Evolutionary conservation across 2,329 filamentous ascomycete genomes (phyloP), one percentile per base, ranked within the genome.

Genomic region (Diplodia corticola): DNA sequence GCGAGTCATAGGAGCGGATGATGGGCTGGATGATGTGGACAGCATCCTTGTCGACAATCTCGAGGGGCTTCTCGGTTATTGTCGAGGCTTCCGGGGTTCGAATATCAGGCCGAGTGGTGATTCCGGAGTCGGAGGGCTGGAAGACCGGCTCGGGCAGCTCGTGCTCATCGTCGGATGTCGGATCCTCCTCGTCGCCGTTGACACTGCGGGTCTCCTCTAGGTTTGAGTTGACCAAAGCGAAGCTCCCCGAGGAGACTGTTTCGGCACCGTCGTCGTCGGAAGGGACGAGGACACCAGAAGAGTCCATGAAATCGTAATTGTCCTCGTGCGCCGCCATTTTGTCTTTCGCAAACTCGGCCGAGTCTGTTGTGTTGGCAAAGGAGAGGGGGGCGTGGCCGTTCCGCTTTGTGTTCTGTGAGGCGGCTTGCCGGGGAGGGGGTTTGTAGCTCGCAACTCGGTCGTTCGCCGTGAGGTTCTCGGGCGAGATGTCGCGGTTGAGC

Each of bases 211-310:
- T 51, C 28, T 66, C 64, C 12, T 66, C 64, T n/a, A 49, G 22
- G 24, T 51, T 66, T 5, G 64, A 37, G 20, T 49, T 49, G 15
- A 55, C 46, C 33, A 61, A 17, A 40, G 64, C 50, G 37, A 66
- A 66, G 49, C 57, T 61, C 33, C 50, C 51, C 13, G 63, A 65
- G 20, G 55, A 61, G 20, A 66, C 57, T 26, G 64, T 66, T 28
- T 66, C 61, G 37, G 61, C 66, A 24, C 57, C 66, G 24, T 66
- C 66, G n/a, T 67, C 66, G 28, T 61, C 57, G 15, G 57, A 61
- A 33, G 57, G 57, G 5, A 61, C 57, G 20, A 61, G 57, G 40
- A 61, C 57, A 22, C 57, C 57, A 9, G 57, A 61, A 28, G 57
- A 61, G 12, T 61, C 57, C n/a, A 61, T 44, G 12, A 49, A 49